These are phyloP conservation scores for Mortierella sp. DNA, from an alignment of 371 early-diverging fungal genomes.

Conservation along the genomic window DNA sequence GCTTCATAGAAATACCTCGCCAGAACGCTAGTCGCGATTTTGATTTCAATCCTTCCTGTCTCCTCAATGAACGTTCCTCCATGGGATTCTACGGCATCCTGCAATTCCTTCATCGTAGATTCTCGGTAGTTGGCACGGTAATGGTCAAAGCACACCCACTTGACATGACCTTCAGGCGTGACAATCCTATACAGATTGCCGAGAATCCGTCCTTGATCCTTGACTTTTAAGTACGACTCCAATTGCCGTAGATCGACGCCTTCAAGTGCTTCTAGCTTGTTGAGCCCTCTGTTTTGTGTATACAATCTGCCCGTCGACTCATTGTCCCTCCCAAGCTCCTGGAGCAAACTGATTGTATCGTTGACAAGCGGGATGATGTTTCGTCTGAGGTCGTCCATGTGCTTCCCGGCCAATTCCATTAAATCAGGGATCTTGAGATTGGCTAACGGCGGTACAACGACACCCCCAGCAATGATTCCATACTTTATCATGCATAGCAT, in stretches of 20 bases:
- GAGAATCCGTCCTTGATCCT: conserved; percentile 8
- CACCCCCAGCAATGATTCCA: too few species aligned
- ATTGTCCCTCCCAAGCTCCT: too few species aligned
- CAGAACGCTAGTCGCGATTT: neutral
- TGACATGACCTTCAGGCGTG: conserved; percentile 20
- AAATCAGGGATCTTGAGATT: neutral
- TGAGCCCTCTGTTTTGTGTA: too few species aligned
- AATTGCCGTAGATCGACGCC: too few species aligned
- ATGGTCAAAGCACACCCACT: conserved; percentile 33
- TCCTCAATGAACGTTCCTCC: conserved; percentile 12
- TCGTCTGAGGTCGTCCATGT: too few species aligned
- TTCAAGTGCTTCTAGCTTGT: too few species aligned
- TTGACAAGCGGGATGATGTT: too few species aligned
- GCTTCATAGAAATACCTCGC: conserved; percentile 9
- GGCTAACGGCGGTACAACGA: too few species aligned
- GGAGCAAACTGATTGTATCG: too few species aligned
- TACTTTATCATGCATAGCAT: too few species aligned
- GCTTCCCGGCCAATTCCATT: neutral
- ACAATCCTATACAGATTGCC: conserved; percentile 24
- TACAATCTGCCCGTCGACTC: too few species aligned
- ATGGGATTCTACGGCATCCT: conserved; percentile 4
- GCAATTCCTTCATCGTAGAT: neutral
- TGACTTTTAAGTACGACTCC: conserved; percentile 9
- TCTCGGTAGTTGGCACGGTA: conserved; percentile 12
- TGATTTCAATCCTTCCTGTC: conserved; percentile 1